Conservation (phyloP, 495 filamentous ascomycete genomes). For the Annulohypoxylon stygium region DNA sequence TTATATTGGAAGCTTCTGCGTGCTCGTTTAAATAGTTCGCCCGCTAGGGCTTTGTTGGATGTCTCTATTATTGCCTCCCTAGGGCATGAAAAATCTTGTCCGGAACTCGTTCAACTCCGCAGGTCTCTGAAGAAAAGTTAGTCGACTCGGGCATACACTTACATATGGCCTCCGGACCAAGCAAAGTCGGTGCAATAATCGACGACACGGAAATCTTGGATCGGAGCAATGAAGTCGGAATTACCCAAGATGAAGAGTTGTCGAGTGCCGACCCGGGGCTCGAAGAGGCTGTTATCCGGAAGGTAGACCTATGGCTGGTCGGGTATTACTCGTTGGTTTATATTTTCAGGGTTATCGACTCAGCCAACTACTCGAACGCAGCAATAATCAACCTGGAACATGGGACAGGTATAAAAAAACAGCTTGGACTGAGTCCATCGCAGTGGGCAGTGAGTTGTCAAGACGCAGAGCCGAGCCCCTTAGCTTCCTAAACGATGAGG, state of each 20-base stretch:
- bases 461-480: background rate
- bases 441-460: conserved; percentile 52
- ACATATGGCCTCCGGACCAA: conserved; percentile 17
- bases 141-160: background rate
- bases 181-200: conserved; percentile 17
- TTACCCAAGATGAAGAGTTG: background rate
- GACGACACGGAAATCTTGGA: conserved; percentile 9
- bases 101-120: too few relatives aligned
- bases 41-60: background rate
- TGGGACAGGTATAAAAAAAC: conserved; percentile 59
- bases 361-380: conserved; percentile 60
- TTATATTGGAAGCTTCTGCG: too few relatives aligned
- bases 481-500: background rate
- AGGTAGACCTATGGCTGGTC: conserved; percentile 60
- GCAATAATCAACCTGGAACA: conserved; percentile 63
- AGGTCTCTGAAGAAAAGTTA: background rate
- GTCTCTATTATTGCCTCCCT: background rate
- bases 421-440: conserved; percentile 53
- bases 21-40: conserved; percentile 1
- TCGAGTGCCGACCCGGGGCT: conserved; percentile 30
- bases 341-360: conserved; percentile 58
- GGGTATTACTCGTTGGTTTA: conserved; percentile 61
- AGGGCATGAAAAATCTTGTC: conserved; percentile 4
- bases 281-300: conserved; percentile 53
- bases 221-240: background rate